Conservation (phyloP, 1,139 yeast species). For the Kurtzmaniella quercitrusa region DNA sequence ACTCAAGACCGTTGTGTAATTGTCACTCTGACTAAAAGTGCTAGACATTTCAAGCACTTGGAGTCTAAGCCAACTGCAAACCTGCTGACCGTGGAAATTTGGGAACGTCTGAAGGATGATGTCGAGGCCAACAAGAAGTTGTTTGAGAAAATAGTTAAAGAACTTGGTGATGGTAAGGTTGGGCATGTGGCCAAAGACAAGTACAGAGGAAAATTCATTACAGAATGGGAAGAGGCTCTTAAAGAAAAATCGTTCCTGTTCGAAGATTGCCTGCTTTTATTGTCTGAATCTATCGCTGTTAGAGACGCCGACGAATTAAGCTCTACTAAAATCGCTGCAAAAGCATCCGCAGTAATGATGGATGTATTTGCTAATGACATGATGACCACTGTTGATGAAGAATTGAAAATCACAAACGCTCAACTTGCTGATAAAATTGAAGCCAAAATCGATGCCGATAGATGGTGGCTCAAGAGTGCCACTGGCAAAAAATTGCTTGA, state of each 20-base stretch:
- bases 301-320: conserved; percentile 80
- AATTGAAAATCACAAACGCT: conserved; percentile 67
- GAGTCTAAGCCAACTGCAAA: conserved; percentile 34
- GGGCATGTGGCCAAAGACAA: conserved; percentile 72
- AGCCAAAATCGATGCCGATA: conserved; percentile 72
- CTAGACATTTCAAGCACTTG: conserved; percentile 67
- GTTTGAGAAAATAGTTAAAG: conserved; percentile 56
- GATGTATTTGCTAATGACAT: conserved; percentile 82
- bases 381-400: conserved; percentile 86
- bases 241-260: conserved; percentile 37
- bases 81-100: conserved; percentile 52
- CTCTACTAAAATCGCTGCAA: conserved; percentile 66
- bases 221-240: conserved; percentile 59
- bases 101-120: conserved; percentile 75
- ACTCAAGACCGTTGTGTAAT: conserved; percentile 59
- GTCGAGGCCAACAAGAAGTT: conserved; percentile 53
- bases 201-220: conserved; percentile 77
- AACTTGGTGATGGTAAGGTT: conserved; percentile 40
- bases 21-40: conserved; percentile 84
- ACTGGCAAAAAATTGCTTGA: conserved; percentile 49
- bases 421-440: conserved; percentile 76
- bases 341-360: conserved; percentile 78
- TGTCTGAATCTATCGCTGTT: conserved; percentile 58
- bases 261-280: conserved; percentile 53
- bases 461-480: conserved; percentile 62